Conservation (phyloP, 2,329 filamentous ascomycete genomes). For the Calonectria pseudoturangicola region DNA sequence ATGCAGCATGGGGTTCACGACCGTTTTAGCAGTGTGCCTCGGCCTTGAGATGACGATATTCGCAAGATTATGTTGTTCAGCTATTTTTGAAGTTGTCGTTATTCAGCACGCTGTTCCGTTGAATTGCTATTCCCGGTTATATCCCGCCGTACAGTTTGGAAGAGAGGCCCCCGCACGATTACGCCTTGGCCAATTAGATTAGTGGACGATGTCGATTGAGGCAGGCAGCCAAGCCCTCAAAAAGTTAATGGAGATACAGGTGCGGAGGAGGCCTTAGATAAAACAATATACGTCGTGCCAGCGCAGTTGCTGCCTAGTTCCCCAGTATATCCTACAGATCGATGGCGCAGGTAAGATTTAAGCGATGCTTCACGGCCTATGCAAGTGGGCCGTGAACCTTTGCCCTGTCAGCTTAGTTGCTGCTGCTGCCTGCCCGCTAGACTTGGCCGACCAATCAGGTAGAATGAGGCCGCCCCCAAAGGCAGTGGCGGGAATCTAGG, state of each 20-base stretch:
- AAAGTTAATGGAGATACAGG: neutral
- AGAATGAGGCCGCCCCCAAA: neutral
- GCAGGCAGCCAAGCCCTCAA: neutral
- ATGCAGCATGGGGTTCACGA: constrained; percentile 8
- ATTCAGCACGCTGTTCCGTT: too few species aligned
- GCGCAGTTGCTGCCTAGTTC: neutral
- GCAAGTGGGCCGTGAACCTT: neutral
- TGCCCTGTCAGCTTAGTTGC: constrained; percentile 4
- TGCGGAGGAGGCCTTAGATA: neutral
- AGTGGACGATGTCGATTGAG: neutral
- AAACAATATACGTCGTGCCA: constrained; percentile 1
- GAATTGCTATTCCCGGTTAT: neutral
- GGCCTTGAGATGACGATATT: neutral
- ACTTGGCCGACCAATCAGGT: neutral
- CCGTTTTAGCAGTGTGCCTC: neutral
- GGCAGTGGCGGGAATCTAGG: constrained; percentile 5
- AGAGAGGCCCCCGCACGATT: neutral
- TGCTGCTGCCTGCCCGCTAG: constrained; percentile 14
- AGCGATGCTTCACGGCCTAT: neutral
- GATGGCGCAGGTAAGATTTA: constrained; percentile 15
- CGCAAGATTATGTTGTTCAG: too few species aligned
- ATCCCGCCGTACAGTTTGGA: constrained; percentile 6
- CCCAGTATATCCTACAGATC: neutral
- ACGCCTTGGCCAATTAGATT: neutral
- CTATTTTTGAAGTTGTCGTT: too few species aligned